These are phyloP conservation scores for Epichloe elymi DNA, from an alignment of 2,329 filamentous ascomycete genomes.

Conservation along the genomic window DNA sequence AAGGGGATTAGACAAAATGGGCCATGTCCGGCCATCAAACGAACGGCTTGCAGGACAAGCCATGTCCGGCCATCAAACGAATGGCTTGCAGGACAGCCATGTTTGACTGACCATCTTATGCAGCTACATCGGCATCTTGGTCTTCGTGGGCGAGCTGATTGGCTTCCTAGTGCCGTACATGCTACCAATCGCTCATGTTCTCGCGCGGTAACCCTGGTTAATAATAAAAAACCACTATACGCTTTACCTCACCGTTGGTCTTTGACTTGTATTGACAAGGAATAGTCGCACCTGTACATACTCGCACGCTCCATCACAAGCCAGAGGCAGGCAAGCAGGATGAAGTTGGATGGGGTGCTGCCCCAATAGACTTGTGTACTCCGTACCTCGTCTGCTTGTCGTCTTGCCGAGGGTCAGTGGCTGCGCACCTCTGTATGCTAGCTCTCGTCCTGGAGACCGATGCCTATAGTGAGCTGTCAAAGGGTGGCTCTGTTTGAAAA, in stretches of 20 bases:
- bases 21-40: not conserved
- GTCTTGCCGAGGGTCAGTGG: too few species aligned
- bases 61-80: not conserved
- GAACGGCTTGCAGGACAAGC: not conserved
- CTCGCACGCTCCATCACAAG: not conserved
- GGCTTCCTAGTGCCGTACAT: not conserved
- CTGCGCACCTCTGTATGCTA: too few species aligned
- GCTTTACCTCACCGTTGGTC: not conserved
- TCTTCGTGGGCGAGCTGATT: not conserved
- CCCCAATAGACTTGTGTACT: too few species aligned
- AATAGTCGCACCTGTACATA: not conserved
- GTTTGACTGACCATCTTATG: not conserved
- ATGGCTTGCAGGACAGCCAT: not conserved
- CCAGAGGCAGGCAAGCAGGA: not conserved
- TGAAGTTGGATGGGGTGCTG: not conserved
- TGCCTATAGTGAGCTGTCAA: too few species aligned
- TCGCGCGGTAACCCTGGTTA: not conserved
- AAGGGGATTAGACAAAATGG: not conserved
- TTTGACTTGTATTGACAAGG: not conserved
- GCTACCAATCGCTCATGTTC: not conserved
- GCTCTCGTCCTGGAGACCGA: too few species aligned
- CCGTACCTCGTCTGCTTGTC: too few species aligned
- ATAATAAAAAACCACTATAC: conserved; percentile 1
- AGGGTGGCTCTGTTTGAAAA: too few species aligned
- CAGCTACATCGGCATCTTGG: not conserved